Evolutionary conservation across 2,329 filamentous ascomycete species (phyloP).

Genomic region (Fusarium subtropicale): DNA sequence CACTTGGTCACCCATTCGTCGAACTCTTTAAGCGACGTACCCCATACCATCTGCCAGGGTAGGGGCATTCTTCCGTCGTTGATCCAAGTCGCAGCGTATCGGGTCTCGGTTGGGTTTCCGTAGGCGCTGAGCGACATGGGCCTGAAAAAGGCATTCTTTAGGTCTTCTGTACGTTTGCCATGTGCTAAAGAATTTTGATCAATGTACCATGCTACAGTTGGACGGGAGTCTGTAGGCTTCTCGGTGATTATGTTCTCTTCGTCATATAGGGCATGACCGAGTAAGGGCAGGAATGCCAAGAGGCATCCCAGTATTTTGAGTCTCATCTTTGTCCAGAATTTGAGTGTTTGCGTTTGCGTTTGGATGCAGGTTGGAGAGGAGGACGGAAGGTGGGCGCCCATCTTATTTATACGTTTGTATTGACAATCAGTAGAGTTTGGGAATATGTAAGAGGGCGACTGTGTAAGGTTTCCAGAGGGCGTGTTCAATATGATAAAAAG

Average conservation of each 20-base stretch:
- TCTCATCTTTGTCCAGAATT: not conserved
- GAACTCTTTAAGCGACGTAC: constrained; percentile 7
- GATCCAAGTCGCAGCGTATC: constrained; percentile 31
- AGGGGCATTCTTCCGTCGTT: not conserved
- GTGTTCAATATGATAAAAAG: not conserved
- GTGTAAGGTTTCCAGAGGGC: not conserved
- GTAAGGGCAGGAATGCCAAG: constrained; percentile 9
- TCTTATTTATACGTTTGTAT: not conserved
- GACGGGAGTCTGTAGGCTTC: not conserved
- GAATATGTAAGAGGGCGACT: too few relatives aligned
- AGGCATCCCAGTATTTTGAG: not conserved
- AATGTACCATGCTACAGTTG: constrained; percentile 18
- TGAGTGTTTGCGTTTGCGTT: not conserved
- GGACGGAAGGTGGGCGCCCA: not conserved
- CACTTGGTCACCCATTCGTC: constrained; percentile 18
- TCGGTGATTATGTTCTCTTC: not conserved
- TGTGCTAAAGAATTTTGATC: constrained; percentile 6
- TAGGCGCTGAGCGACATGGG: constrained; percentile 32
- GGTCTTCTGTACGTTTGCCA: not conserved
- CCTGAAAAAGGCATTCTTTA: constrained; percentile 13
- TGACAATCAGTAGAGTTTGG: not conserved
- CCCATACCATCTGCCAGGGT: constrained; percentile 16
- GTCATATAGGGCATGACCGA: not conserved
- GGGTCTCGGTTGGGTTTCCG: constrained; percentile 14
- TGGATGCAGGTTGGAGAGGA: not conserved